phyloP scores from a whole-genome alignment of 257 asterid species.

The Gentiana dahurica region DNA sequence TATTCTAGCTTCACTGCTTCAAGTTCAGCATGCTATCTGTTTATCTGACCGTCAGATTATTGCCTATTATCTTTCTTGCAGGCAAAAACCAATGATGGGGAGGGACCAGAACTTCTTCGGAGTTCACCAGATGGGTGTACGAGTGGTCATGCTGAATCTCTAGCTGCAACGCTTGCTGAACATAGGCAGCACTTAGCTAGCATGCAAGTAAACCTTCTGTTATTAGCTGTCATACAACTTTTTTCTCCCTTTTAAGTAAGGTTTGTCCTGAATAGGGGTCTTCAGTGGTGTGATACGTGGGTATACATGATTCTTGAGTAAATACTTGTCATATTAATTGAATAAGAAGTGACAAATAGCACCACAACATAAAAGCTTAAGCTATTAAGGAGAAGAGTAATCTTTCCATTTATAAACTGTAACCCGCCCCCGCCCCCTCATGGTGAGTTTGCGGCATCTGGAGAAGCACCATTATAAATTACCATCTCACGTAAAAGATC shows the following conservation, averaged over 20 bases:
- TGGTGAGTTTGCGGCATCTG: no score
- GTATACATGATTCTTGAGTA: not conserved
- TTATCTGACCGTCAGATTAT: constrained; percentile 4
- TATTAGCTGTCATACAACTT: not conserved
- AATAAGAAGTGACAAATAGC: no score
- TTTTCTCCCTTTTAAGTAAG: not conserved
- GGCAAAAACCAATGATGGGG: constrained; percentile 93
- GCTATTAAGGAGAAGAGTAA: no score
- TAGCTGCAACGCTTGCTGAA: constrained; percentile 81
- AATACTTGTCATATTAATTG: no score
- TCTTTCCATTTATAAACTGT: no score
- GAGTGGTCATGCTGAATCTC: constrained; percentile 84
- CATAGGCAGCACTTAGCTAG: constrained; percentile 92
- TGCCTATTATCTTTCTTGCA: constrained; percentile 16
- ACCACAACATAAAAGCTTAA: no score
- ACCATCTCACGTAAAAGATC: no score
- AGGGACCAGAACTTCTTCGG: constrained; percentile 90
- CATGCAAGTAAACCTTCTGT: constrained; percentile 54
- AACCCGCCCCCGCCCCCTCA: no score
- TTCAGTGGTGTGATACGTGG: not conserved
- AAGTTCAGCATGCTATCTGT: not conserved
- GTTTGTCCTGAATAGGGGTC: not conserved
- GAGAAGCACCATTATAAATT: no score
- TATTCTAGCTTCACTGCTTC: not conserved
- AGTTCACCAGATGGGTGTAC: constrained; percentile 56